Base-by-base conservation (phyloP, 768 basidiomycete species). In the Strobilomyces echinocephalus region DNA sequence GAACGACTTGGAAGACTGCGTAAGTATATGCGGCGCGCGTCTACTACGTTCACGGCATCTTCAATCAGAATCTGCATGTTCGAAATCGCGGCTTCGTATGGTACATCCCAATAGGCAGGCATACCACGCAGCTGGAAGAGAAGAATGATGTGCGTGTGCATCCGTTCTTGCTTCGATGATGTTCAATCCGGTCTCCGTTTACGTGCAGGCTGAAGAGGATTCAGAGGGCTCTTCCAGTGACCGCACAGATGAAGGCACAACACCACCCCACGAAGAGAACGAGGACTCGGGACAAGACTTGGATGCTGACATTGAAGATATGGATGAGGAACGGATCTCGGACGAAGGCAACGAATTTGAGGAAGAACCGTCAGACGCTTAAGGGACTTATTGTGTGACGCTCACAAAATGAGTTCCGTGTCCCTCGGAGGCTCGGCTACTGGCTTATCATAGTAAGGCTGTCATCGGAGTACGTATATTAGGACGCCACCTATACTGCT, bases 111-210 rank as follows among this genome's bases (percentile, higher is more conserved):
- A 86, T 89, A 41, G 89, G 89, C 8, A 79, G 83, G 46, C 76
- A 76, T 50, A 74, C 87, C 51, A 91, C 89, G 14, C 83, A 83
- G 60, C 79, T 83, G 57, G 89, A 91, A 63, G 89, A 91, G 69
- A 90, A 88, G 73, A 90, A 89, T 64, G 89, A 91, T 64, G 89
- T 89, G 53, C 50, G 77, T 68, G 43, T 50, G 16, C 36, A 24
- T 18, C 39, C 16, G 8, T 15, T 26, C 28, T 44, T 30, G 43
- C 15, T 12, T 12, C 24, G n/a, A 31, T 45, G 10, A 20, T 20
- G 8, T 45, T 26, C 18, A 15, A 46, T 38, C 39, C 9, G 31
- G 36, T 44, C 11, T 40, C 21, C 48, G 5, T 47, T 21, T 40
- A 33, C 28, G 4, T 40, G 38, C 43, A 73, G 74, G 72, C 66